These are phyloP conservation scores for Agroathelia rolfsii DNA, from an alignment of 1,284 basidiomycete species.

Conservation along the genomic window DNA sequence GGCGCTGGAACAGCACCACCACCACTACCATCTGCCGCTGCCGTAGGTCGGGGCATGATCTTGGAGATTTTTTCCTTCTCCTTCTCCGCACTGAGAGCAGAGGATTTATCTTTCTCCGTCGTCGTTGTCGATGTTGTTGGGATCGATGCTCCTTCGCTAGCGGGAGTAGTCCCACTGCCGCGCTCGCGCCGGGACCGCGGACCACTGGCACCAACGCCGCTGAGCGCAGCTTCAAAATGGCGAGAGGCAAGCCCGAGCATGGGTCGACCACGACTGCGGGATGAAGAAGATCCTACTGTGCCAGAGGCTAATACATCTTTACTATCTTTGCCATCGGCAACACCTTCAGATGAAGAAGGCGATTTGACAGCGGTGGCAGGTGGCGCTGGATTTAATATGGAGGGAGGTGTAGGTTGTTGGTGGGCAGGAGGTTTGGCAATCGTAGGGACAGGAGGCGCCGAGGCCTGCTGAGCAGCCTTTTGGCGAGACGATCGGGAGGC, in stretches of 20 bases:
- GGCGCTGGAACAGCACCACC: too few species aligned
- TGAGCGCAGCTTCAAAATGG: conserved; percentile 58
- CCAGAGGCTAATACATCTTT: conserved; percentile 1
- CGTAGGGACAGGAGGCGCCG: conserved; percentile 16
- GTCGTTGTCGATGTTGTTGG: too few species aligned
- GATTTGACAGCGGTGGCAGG: conserved; percentile 1
- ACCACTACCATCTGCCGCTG: too few species aligned
- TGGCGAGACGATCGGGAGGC: too few species aligned
- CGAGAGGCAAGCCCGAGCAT: conserved; percentile 49
- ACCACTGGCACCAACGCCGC: conserved; percentile 36
- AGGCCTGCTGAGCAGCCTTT: too few species aligned
- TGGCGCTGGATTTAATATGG: conserved; percentile 7
- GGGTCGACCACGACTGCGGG: conserved; percentile 42
- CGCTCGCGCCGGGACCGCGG: conserved; percentile 20
- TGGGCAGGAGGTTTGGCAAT: conserved; percentile 11
- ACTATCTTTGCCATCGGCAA: not conserved
- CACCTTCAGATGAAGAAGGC: not conserved
- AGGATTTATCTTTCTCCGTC: too few species aligned
- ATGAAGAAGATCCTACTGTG: conserved; percentile 2
- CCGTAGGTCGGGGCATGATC: too few species aligned
- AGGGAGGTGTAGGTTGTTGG: conserved; percentile 3
- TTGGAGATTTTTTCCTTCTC: too few species aligned
- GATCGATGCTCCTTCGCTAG: too few species aligned
- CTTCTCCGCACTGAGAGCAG: too few species aligned
- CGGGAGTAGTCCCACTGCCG: too few species aligned